Conservation (phyloP, 1,284 basidiomycete genomes). For the Moesziomyces globuligerus region DNA sequence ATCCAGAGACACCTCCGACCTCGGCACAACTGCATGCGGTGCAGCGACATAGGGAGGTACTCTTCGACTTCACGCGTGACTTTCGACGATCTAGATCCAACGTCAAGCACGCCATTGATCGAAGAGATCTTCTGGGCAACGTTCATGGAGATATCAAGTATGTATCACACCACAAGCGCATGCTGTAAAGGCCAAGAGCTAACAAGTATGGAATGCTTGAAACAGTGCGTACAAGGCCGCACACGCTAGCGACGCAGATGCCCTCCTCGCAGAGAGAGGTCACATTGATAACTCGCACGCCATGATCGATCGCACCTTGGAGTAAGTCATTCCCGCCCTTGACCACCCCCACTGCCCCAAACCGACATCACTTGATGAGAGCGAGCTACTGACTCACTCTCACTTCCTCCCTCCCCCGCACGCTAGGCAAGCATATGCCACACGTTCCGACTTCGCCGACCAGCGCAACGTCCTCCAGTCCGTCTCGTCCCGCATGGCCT, state of each 20-base stretch:
- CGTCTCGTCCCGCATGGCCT: slow-evolving; percentile 83
- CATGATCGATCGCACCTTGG: slow-evolving; percentile 91
- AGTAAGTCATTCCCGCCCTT: slow-evolving; percentile 71
- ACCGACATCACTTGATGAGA: not conserved
- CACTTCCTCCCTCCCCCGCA: slow-evolving; percentile 65
- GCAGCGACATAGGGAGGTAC: slow-evolving; percentile 87
- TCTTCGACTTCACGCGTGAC: slow-evolving; percentile 86
- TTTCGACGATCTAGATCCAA: slow-evolving; percentile 54
- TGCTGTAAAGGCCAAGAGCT: not conserved
- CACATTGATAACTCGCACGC: slow-evolving; percentile 89
- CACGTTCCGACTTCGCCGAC: slow-evolving; percentile 88
- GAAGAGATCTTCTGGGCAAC: slow-evolving; percentile 86
- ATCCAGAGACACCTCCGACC: slow-evolving; percentile 79
- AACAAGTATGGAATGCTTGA: not conserved
- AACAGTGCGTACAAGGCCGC: slow-evolving; percentile 76
- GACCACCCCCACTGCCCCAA: not conserved
- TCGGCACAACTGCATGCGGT: slow-evolving; percentile 87
- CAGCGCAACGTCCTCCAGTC: slow-evolving; percentile 80
- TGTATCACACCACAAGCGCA: slow-evolving; percentile 58
- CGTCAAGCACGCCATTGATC: slow-evolving; percentile 81
- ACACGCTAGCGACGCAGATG: slow-evolving; percentile 81
- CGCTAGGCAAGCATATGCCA: slow-evolving; percentile 98
- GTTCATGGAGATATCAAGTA: slow-evolving; percentile 95
- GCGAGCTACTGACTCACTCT: no score
- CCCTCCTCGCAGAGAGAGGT: slow-evolving; percentile 84